These are phyloP conservation scores for Pythium coloratum DNA, from an alignment of 352 stramenopile genomes.

Conservation along the genomic window DNA sequence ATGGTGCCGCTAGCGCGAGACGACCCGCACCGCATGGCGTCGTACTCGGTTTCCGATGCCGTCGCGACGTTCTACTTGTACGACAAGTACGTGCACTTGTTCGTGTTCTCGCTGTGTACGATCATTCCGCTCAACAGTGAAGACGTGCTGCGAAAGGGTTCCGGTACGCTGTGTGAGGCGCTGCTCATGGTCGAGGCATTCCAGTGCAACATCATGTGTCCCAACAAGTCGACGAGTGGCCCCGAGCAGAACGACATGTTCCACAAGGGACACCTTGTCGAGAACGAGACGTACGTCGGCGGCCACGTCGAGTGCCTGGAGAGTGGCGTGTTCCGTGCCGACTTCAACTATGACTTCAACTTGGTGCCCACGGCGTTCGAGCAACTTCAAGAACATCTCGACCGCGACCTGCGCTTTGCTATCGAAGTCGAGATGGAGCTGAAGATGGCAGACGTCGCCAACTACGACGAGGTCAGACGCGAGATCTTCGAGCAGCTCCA, in stretches of 20 bases:
- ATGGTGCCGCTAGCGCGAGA: slow-evolving; percentile 96
- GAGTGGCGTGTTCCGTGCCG: slow-evolving; percentile 97
- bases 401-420: slow-evolving; percentile 96
- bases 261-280: slow-evolving; percentile 95
- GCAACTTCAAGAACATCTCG: slow-evolving; percentile 96
- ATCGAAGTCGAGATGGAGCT: slow-evolving; percentile 93
- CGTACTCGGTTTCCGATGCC: slow-evolving; percentile 99
- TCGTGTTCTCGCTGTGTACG: slow-evolving; percentile 99
- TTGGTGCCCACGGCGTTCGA: slow-evolving; percentile 93
- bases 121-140: slow-evolving; percentile 98
- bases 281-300: slow-evolving; percentile 99
- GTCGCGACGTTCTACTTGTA: slow-evolving; percentile 99
- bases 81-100: slow-evolving; percentile 99
- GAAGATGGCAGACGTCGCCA: slow-evolving; percentile 87
- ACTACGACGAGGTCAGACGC: slow-evolving; percentile 83
- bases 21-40: slow-evolving; percentile 96
- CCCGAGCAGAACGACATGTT: slow-evolving; percentile 56
- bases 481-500: slow-evolving; percentile 94
- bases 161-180: slow-evolving; percentile 98
- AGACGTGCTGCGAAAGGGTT: slow-evolving; percentile 96
- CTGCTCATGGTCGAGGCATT: slow-evolving; percentile 99
- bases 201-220: slow-evolving; percentile 95
- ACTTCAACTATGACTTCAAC: slow-evolving; percentile 97
- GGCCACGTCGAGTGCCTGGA: slow-evolving; percentile 99
- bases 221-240: slow-evolving; percentile 96